phyloP scores from a whole-genome alignment of 2,329 filamentous ascomycete genomes.

The Fusarium sp. region DNA sequence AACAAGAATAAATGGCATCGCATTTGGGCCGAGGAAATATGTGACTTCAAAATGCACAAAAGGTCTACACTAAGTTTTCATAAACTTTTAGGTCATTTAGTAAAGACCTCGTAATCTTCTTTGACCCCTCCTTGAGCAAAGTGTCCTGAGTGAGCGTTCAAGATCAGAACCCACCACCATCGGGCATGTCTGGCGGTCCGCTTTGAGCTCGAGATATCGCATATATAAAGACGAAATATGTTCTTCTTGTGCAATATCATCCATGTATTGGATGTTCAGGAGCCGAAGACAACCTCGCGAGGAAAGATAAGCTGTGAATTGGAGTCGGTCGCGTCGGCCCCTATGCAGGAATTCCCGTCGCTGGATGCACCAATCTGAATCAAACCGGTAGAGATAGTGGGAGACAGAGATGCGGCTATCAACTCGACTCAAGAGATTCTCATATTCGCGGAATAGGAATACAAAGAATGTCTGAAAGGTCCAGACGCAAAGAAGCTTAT shows the following conservation, averaged over 20 bases:
- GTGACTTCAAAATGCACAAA: background rate
- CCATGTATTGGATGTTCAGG: background rate
- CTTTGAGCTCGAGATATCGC: background rate
- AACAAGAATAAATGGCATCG: no score
- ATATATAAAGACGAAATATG: background rate
- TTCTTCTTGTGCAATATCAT: background rate
- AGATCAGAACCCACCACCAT: background rate
- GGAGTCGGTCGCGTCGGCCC: background rate
- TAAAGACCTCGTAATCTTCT: background rate
- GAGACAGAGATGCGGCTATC: rapidly evolving
- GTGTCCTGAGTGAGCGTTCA: background rate
- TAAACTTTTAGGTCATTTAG: rapidly evolving
- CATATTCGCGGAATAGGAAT: background rate
- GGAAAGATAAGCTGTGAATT: background rate
- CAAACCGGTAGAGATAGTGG: background rate
- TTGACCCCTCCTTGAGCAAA: background rate
- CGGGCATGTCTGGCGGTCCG: background rate
- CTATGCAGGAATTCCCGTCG: background rate
- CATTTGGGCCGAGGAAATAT: no score
- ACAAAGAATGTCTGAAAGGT: background rate
- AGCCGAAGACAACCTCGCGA: background rate
- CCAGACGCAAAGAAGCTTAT: background rate
- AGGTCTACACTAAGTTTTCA: background rate
- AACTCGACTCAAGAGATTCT: background rate
- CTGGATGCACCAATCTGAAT: background rate